Percentiles rank a stretch among this genome's conserved stretches.
phyloP scores from a whole-genome alignment of 1,284 basidiomycete species.

The Schizophyllum commune region DNA sequence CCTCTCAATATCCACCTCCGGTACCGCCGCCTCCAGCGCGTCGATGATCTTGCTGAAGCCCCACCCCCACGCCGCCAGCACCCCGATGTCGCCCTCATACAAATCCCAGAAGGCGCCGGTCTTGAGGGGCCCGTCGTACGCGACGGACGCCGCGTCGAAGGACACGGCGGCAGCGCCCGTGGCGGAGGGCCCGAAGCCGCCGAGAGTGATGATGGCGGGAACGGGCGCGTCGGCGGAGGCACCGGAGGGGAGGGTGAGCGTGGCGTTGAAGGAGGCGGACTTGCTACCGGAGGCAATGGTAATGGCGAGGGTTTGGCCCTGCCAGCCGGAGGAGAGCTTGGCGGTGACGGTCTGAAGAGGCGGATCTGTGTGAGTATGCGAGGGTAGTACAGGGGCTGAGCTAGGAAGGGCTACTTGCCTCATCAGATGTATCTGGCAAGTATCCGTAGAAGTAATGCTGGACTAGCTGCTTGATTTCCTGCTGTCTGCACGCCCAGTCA shows the following conservation, averaged over 20 bases:
- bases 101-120: conserved; percentile 46
- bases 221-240: conserved; percentile 32
- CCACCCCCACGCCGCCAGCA: conserved; percentile 53
- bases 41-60: conserved; percentile 48
- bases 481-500: conserved; percentile 42
- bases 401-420: conserved; percentile 21
- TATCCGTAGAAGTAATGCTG: conserved; percentile 42
- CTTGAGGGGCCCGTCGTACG: conserved; percentile 40
- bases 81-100: conserved; percentile 29
- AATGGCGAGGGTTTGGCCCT: conserved; percentile 34
- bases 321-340: not conserved
- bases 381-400: no score
- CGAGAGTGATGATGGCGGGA: conserved; percentile 45
- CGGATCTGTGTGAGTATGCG: not conserved
- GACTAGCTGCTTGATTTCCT: conserved; percentile 37
- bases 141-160: conserved; percentile 29
- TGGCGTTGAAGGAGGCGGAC: conserved; percentile 36
- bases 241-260: conserved; percentile 33
- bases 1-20: conserved; percentile 34
- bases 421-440: conserved; percentile 33
- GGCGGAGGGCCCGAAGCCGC: conserved; percentile 40
- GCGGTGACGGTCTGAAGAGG: not conserved
- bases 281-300: conserved; percentile 32
- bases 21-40: conserved; percentile 32
- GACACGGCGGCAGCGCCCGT: conserved; percentile 37